These are phyloP conservation scores for Diplotaxis tenuifolia DNA, from an alignment of 345 rosid species.

Conservation along the genomic window DNA sequence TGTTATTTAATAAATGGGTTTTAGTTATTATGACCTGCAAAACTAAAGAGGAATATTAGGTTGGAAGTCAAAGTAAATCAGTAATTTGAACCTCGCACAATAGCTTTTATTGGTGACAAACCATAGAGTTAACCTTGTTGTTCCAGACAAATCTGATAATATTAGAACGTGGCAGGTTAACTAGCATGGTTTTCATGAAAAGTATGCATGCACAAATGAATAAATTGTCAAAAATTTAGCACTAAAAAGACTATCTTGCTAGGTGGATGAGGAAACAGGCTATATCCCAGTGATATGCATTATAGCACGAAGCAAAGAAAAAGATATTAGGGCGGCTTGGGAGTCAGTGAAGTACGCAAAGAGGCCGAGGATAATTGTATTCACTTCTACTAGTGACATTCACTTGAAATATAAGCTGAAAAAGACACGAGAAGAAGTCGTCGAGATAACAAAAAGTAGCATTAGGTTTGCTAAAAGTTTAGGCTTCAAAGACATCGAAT, in stretches of 20 bases:
- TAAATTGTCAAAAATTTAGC: background rate
- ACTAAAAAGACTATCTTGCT: background rate
- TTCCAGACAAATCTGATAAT: background rate
- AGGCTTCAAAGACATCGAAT: constrained; percentile 75
- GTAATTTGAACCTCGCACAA: no score
- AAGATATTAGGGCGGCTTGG: constrained; percentile 69
- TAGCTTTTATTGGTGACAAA: no score
- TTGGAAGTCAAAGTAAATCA: no score
- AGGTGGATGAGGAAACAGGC: constrained; percentile 50
- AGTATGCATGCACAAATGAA: background rate
- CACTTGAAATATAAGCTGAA: constrained; percentile 78
- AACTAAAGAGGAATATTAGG: no score
- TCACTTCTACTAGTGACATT: constrained; percentile 79
- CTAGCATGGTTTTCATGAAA: background rate
- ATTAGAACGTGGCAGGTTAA: background rate
- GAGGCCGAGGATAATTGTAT: constrained; percentile 69
- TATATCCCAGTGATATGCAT: constrained; percentile 87
- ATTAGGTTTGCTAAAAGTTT: constrained; percentile 60
- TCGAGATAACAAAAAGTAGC: constrained; percentile 65
- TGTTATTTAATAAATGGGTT: no score
- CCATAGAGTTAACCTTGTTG: no score
- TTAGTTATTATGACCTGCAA: no score
- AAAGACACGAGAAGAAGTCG: constrained; percentile 68
- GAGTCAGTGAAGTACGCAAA: constrained; percentile 83
- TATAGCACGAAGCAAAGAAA: constrained; percentile 65